Conservation (phyloP, 371 early-diverging fungal species). For the Phascolomyces articulosus region DNA sequence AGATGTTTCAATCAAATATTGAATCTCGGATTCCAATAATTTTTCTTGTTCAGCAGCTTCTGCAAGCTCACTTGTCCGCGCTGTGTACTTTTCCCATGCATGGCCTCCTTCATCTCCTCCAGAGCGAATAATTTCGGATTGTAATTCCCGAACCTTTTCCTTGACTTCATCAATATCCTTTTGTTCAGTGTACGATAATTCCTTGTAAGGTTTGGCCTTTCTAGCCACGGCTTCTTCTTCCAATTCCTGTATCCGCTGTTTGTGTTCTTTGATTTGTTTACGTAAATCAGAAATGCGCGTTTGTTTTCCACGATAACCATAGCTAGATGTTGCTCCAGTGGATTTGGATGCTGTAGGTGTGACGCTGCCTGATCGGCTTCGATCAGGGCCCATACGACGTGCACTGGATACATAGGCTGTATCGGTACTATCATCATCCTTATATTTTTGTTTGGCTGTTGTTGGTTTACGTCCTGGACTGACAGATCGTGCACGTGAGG, state of each 20-base stretch:
- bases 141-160: constrained; percentile 23
- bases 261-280: constrained; percentile 59
- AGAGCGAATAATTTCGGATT: constrained; percentile 25
- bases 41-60: constrained; percentile 57
- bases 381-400: constrained; percentile 56
- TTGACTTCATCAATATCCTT: constrained; percentile 25
- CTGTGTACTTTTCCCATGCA: constrained; percentile 42
- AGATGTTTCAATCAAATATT: constrained; percentile 42
- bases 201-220: constrained; percentile 29
- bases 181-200: constrained; percentile 19
- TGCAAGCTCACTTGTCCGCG: constrained; percentile 48
- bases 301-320: constrained; percentile 50
- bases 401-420: constrained; percentile 67
- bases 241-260: constrained; percentile 31
- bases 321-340: constrained; percentile 26
- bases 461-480: constrained; percentile 27
- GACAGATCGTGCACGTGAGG: constrained; percentile 23
- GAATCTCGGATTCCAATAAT: constrained; percentile 53
- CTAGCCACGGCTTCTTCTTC: constrained; percentile 29
- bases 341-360: constrained; percentile 27
- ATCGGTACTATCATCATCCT: constrained; percentile 39
- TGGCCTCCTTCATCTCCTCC: constrained; percentile 35
- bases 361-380: constrained; percentile 32
- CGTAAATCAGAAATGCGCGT: constrained; percentile 57
- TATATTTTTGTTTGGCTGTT: constrained; percentile 27